These are phyloP conservation scores for Colletotrichum sp. DNA, from an alignment of 2,329 filamentous ascomycete genomes.

Conservation along the genomic window DNA sequence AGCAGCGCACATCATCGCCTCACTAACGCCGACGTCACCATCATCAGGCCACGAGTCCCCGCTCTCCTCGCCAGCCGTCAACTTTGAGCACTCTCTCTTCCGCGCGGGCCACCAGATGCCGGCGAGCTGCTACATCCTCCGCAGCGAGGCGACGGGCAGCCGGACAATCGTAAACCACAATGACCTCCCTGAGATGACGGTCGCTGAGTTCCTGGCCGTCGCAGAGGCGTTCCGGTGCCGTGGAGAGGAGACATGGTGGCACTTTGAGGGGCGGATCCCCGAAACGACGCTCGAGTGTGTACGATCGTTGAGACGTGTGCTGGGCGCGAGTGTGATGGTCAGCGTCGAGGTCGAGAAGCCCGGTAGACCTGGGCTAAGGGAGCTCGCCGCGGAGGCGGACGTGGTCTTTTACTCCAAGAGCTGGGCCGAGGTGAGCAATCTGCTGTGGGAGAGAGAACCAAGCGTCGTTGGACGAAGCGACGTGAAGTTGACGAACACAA, in stretches of 20 bases:
- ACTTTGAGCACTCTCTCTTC: constrained; percentile 63
- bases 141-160: constrained; percentile 60
- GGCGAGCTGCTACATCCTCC: constrained; percentile 73
- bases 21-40: constrained; percentile 43
- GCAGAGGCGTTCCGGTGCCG: constrained; percentile 38
- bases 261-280: constrained; percentile 70
- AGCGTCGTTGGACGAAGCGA: background rate
- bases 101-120: constrained; percentile 58
- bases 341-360: constrained; percentile 79
- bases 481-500: background rate
- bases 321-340: constrained; percentile 36
- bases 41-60: constrained; percentile 28
- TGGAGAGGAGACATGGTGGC: constrained; percentile 62
- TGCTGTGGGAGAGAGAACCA: background rate
- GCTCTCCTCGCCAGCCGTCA: constrained; percentile 38
- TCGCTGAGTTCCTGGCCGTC: constrained; percentile 59
- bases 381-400: constrained; percentile 66
- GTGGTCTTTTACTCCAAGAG: constrained; percentile 75
- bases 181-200: constrained; percentile 69
- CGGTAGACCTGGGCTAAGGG: constrained; percentile 59
- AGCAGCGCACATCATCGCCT: constrained; percentile 55
- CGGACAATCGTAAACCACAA: constrained; percentile 76
- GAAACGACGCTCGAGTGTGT: constrained; percentile 65
- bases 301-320: constrained; percentile 48
- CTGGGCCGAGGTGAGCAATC: constrained; percentile 67